Evolutionary conservation across 441 rosid genomes (phyloP), one percentile per base, ranked within the genome.

Genomic region (Arabidopsis hybrid): DNA sequence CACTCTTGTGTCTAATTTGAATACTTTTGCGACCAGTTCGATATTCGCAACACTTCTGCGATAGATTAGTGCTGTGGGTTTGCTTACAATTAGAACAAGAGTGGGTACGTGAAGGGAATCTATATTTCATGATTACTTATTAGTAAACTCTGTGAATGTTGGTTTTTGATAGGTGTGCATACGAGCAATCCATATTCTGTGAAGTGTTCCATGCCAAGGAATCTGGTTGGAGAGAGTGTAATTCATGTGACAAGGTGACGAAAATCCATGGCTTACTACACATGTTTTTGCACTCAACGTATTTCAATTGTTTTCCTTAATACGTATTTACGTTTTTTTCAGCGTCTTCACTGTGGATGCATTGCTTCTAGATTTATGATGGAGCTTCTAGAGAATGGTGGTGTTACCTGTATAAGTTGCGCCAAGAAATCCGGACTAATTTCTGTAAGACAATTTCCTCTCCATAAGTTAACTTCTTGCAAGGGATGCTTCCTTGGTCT

Each of bases 321-420:
- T 43, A 58, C 1, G 7, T 65, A 3, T 18, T 13, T 71, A 7
- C 67, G 46, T 21, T 65, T 40, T 68, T 69, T 60, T 60, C 88
- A 89, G 95, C 88, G 83, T 71, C 84, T 89, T 62, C 95, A 89
- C 77, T 87, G 95, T 78, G 95, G 95, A 83, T 89, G 95, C 85
- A 86, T 87, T 60, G 89, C 85, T 74, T 87, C 95, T 1, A 78
- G 75, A 75, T 71, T 77, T 51, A 80, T 86, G 79, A 68, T 89
- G 77, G 89, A 86, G 83, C 85, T 86, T 77, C 83, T 88, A 16
- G 95, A 89, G 60, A 64, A 86, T 14, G 95, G 94, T 1, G 91
- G 92, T 13, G 84, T 89, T 32, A 78, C 76, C 67, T 89, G 95
- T 73, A 60, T 71, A 50, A 79, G 65, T 81, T 89, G 95, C 35